Evolutionary conservation across 768 basidiomycete species (phyloP).

Genomic region (Suillus variegatus): DNA sequence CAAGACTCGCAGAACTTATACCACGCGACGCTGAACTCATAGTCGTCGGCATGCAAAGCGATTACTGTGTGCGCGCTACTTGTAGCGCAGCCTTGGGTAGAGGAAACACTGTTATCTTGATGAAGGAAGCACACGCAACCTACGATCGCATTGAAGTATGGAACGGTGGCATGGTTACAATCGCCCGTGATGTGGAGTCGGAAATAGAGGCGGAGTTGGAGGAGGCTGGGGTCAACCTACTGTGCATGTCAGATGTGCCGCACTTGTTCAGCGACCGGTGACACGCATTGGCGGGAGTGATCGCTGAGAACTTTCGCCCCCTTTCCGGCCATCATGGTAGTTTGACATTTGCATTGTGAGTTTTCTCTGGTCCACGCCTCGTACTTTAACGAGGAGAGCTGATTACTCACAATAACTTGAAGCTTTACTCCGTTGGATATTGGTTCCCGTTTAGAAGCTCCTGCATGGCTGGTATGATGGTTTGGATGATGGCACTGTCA

Average conservation of each 20-base stretch:
- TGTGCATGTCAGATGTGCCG: slow-evolving; percentile 67
- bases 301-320: neutral
- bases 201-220: slow-evolving; percentile 70
- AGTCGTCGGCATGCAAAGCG: slow-evolving; percentile 67
- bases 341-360: neutral
- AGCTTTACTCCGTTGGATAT: neutral
- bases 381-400: neutral
- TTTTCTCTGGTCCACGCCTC: neutral
- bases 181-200: slow-evolving; percentile 51
- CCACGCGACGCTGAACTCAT: slow-evolving; percentile 59
- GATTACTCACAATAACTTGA: slow-evolving; percentile 5
- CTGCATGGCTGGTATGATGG: neutral
- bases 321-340: neutral
- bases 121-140: slow-evolving; percentile 67
- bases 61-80: slow-evolving; percentile 59
- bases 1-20: slow-evolving; percentile 50
- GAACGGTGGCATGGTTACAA: slow-evolving; percentile 55
- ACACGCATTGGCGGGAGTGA: neutral
- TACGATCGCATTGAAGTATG: slow-evolving; percentile 65
- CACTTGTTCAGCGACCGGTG: slow-evolving; percentile 60
- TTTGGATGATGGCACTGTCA: neutral
- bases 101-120: slow-evolving; percentile 67
- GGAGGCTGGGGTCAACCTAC: slow-evolving; percentile 62
- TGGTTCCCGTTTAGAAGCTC: neutral
- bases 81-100: slow-evolving; percentile 61